Conservation (phyloP, 73 alveolate species). For the Paraurostyla sp. region DNA sequence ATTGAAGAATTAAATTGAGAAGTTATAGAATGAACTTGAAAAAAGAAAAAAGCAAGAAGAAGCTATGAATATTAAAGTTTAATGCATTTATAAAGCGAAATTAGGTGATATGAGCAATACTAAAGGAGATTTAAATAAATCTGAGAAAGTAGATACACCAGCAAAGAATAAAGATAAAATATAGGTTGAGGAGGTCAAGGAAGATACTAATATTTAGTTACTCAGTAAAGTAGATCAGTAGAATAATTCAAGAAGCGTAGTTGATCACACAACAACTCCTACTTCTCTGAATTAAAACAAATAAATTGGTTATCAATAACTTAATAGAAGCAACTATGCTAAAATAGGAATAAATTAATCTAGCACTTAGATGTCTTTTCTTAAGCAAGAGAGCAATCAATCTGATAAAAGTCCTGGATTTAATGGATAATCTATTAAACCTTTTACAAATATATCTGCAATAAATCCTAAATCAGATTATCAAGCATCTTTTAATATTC, state of each 20-base stretch:
- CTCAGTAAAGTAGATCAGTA: no score
- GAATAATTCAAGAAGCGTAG: no score
- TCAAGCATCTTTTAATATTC: no score
- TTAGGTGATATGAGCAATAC: neutral
- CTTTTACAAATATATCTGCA: neutral
- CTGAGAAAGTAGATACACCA: no score
- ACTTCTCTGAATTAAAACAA: no score
- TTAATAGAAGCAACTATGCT: constrained; percentile 12
- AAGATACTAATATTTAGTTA: no score
- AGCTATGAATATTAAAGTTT: neutral
- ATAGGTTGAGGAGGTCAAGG: neutral
- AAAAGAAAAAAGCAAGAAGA: constrained; percentile 22
- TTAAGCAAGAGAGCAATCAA: no score
- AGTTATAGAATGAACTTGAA: neutral
- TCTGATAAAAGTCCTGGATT: neutral
- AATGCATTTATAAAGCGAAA: neutral
- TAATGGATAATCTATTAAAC: neutral
- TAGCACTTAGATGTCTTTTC: no score
- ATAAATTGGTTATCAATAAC: constrained; percentile 6
- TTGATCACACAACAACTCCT: no score
- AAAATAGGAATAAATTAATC: constrained; percentile 4
- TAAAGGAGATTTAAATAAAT: no score
- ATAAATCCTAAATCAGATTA: neutral
- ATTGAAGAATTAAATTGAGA: neutral
- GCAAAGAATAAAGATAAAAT: neutral